phyloP scores from a whole-genome alignment of 306 rosid genomes.

The Vigna reflexopilosa region DNA sequence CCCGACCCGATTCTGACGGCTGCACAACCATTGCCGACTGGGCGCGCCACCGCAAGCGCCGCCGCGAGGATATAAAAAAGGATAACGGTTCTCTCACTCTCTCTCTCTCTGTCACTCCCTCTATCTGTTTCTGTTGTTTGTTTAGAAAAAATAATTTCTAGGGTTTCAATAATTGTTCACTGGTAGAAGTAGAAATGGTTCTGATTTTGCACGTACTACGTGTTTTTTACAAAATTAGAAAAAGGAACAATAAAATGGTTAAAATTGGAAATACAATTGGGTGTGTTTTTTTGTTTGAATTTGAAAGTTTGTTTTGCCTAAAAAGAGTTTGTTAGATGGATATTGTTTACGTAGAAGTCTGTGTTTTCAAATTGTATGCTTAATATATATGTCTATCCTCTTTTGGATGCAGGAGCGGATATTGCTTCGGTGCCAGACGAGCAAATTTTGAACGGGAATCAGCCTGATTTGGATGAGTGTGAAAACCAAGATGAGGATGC shows the following conservation, averaged over 20 bases:
- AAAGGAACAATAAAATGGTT: background rate
- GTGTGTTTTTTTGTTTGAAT: background rate
- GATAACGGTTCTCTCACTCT: slow-evolving; percentile 57
- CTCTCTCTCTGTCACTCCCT: background rate
- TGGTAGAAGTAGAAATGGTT: background rate
- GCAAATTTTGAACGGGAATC: slow-evolving; percentile 74
- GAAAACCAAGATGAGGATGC: slow-evolving; percentile 86
- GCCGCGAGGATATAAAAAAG: slow-evolving; percentile 84
- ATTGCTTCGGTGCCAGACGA: slow-evolving; percentile 74
- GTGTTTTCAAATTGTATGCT: slow-evolving; percentile 11
- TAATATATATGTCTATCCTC: slow-evolving; percentile 14
- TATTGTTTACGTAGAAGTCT: slow-evolving; percentile 8
- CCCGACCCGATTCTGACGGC: slow-evolving; percentile 61
- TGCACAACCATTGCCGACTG: slow-evolving; percentile 83
- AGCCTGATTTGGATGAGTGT: slow-evolving; percentile 83
- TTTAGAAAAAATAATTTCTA: background rate
- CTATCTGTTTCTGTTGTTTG: background rate
- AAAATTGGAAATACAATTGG: background rate
- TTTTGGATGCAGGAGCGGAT: slow-evolving; percentile 60
- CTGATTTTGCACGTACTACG: background rate
- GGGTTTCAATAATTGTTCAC: slow-evolving; percentile 16
- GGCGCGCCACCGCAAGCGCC: slow-evolving; percentile 91
- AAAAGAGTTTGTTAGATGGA: slow-evolving; percentile 6
- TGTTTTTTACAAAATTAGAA: background rate
- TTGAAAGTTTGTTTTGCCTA: background rate